Base-by-base conservation (phyloP, 2,329 filamentous ascomycete species). In the Simplicillium sp. region DNA sequence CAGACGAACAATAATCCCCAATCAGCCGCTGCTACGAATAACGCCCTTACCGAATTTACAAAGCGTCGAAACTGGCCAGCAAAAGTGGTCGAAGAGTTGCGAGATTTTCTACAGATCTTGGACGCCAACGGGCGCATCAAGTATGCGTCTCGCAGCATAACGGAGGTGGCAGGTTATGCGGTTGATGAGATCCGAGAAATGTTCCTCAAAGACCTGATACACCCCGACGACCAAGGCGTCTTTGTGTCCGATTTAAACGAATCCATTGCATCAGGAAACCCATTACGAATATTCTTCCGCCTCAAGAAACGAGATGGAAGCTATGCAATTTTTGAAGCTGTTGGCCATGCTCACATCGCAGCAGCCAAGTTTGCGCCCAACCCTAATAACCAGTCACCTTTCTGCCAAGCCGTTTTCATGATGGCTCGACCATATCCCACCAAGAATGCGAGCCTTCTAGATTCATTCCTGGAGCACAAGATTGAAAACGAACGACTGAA, bases 401-500 rank as follows among this genome's bases (percentile, higher is more conserved):
- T 84, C 50, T 96, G 88, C 58, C 80, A 87, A 52, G 89, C 89
- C 31, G 87, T 96, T 51, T 96, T 96, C 58, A 85, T 97, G 70
- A 90, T 94, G 80, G 81, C 87, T 8, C 77, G 89, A 15, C 86
- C 86, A 2, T 95, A 96, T 58, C 88, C 87, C 5, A 94, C 85
- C 25, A 89, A 85, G 63, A 94, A 90, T 55, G 82, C 87, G 1
- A 77, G 77, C 3, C 71, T 96, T 11, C 71, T 96, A 15, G 89
- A 97, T 62, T 94, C 88, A 0, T 96, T 96, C 54, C 70, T 97
- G 20, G 90, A 97, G 59, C 89, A 96, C 66, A 96, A 96, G 62
- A 90, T 95, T 41, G 90, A 96, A 60, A 95, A 96, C 54, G 88
- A 95, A 65, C 78, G 89, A 4, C 64, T 97, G 37, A 80, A 79